These are phyloP conservation scores for Globisporangium uncinulatum DNA, from an alignment of 352 stramenopile species.

Conservation along the genomic window DNA sequence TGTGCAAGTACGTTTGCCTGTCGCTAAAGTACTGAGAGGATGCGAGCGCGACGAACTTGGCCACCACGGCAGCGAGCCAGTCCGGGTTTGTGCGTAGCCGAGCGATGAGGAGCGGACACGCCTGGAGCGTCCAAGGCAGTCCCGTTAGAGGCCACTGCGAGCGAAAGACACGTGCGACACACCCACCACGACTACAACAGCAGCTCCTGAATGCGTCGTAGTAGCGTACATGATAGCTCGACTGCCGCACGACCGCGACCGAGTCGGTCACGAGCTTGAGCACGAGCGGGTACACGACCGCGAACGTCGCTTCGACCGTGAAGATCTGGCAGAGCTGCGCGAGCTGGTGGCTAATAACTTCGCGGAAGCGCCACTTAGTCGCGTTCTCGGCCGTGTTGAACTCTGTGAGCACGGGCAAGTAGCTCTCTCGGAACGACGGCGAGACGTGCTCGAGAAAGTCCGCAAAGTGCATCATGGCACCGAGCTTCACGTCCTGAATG, in stretches of 20 bases:
- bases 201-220: no score
- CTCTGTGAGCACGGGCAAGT: conserved; percentile 69
- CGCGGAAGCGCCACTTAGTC: conserved; percentile 85
- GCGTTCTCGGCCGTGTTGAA: conserved; percentile 56
- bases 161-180: background rate
- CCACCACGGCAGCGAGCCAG: conserved; percentile 41
- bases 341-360: conserved; percentile 72
- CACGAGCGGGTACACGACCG: conserved; percentile 68
- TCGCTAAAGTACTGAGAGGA: conserved; percentile 54
- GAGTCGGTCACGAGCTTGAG: conserved; percentile 73
- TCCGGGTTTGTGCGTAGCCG: conserved; percentile 35
- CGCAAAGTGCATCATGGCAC: conserved; percentile 81
- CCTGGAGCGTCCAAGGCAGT: conserved; percentile 18
- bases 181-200: background rate
- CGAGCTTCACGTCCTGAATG: conserved; percentile 74
- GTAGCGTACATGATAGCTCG: conserved; percentile 45
- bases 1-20: conserved; percentile 63
- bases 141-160: background rate
- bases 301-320: conserved; percentile 59
- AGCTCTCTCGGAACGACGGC: conserved; percentile 65
- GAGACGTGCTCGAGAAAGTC: conserved; percentile 78
- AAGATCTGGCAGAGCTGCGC: conserved; percentile 70
- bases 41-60: conserved; percentile 46
- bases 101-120: conserved; percentile 57
- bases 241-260: conserved; percentile 64